Evolutionary conservation across 2,329 filamentous ascomycete genomes (phyloP).

Genomic region (Cordyceps pruinosa): DNA sequence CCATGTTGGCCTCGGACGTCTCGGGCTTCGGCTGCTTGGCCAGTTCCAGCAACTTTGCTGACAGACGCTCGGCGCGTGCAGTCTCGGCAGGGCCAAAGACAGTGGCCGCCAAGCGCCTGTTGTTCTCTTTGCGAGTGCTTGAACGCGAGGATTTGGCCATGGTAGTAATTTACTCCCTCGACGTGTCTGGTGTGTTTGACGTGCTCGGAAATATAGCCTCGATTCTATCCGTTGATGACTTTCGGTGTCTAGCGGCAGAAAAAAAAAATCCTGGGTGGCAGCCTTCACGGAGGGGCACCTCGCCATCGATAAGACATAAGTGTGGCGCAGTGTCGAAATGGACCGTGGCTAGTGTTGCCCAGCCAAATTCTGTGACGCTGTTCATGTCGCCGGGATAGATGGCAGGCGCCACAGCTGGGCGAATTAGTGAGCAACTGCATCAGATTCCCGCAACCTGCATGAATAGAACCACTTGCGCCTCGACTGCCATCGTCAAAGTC

Average conservation of each 20-base stretch:
- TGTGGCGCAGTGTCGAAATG: neutral
- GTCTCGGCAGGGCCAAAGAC: slow-evolving; percentile 80
- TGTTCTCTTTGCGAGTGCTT: slow-evolving; percentile 76
- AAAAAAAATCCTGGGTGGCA: slow-evolving; percentile 10
- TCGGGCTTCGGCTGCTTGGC: slow-evolving; percentile 69
- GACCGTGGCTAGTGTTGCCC: slow-evolving; percentile 1
- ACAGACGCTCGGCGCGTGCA: slow-evolving; percentile 74
- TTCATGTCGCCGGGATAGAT: neutral
- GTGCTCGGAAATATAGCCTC: neutral
- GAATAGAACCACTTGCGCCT: neutral
- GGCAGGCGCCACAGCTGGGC: neutral
- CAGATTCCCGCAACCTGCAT: neutral
- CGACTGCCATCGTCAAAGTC: slow-evolving; percentile 6
- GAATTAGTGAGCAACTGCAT: neutral
- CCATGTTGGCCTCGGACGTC: slow-evolving; percentile 43
- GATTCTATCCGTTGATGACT: neutral
- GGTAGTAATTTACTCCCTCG: slow-evolving; percentile 20
- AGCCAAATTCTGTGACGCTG: neutral
- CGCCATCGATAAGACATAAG: slow-evolving; percentile 4
- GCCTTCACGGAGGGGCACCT: slow-evolving; percentile 12
- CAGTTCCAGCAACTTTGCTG: slow-evolving; percentile 76
- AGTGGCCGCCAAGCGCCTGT: slow-evolving; percentile 67
- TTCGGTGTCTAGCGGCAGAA: neutral
- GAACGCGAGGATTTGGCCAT: slow-evolving; percentile 89
- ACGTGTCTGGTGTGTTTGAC: neutral